Conservation (phyloP, 805 yeast species). For the Metschnikowia lochheadii region DNA sequence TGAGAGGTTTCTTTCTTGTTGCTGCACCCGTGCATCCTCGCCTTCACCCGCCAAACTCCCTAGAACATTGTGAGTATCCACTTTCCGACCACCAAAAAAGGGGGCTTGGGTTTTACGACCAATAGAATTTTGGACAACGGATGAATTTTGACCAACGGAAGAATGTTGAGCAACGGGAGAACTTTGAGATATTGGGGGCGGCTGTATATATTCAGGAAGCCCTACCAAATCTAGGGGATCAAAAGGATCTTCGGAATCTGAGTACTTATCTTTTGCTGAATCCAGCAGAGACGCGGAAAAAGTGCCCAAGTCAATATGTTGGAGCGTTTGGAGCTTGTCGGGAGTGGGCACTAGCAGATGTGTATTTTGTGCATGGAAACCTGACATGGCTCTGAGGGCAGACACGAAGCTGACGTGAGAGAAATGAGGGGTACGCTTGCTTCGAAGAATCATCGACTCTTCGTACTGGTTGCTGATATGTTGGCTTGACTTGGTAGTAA, state of each 20-base stretch:
- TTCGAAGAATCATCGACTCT: constrained; percentile 8
- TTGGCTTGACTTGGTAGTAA: neutral
- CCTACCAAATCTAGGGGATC: constrained; percentile 20
- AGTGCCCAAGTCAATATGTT: constrained; percentile 18
- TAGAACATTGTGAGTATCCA: too few relatives aligned
- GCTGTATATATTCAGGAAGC: neutral
- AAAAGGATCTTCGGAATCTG: constrained; percentile 18
- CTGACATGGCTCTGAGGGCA: constrained; percentile 1
- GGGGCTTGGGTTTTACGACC: neutral
- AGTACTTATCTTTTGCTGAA: neutral
- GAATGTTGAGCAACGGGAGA: neutral
- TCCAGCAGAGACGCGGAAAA: constrained; percentile 11
- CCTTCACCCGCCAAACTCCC: neutral
- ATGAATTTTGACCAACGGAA: too few relatives aligned
- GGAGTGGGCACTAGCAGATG: constrained; percentile 7
- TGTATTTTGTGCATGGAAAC: neutral
- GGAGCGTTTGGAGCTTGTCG: constrained; percentile 11
- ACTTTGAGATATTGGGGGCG: neutral
- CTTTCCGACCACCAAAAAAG: too few relatives aligned
- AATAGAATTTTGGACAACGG: too few relatives aligned
- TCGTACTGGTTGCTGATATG: neutral
- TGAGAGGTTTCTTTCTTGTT: too few relatives aligned
- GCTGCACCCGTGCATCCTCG: too few relatives aligned
- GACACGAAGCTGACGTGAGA: neutral
- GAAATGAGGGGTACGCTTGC: neutral